These are phyloP conservation scores for Penicillium griseofulvum DNA, from an alignment of 2,329 filamentous ascomycete species.

Conservation along the genomic window DNA sequence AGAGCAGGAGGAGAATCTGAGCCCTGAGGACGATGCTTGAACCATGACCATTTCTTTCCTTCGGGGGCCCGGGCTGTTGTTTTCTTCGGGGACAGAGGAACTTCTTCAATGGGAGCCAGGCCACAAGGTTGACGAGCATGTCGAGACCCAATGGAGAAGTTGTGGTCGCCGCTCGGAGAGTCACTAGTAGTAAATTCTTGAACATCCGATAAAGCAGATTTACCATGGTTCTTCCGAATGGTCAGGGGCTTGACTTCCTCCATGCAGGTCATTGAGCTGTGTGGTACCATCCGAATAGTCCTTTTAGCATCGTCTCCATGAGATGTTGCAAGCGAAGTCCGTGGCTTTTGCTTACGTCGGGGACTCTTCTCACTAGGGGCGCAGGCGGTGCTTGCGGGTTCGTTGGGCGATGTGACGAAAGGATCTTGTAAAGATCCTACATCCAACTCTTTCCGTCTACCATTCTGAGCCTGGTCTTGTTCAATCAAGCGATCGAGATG, in stretches of 20 bases:
- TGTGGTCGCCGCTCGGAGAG: not conserved
- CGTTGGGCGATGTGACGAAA: slow-evolving; percentile 13
- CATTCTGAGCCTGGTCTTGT: slow-evolving; percentile 29
- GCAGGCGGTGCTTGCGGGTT: slow-evolving; percentile 14
- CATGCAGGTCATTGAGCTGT: slow-evolving; percentile 48
- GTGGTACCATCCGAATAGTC: slow-evolving; percentile 59
- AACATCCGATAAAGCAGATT: not conserved
- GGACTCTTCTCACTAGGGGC: slow-evolving; percentile 11
- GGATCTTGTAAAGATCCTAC: slow-evolving; percentile 17
- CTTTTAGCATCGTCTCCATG: slow-evolving; percentile 29
- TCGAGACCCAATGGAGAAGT: slow-evolving; percentile 25
- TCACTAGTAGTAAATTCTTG: not conserved
- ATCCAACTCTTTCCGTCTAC: not conserved
- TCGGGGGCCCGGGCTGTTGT: slow-evolving; percentile 22
- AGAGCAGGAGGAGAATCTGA: slow-evolving; percentile 22
- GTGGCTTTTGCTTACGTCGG: slow-evolving; percentile 11
- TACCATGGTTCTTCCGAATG: slow-evolving; percentile 49
- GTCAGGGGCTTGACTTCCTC: slow-evolving; percentile 52
- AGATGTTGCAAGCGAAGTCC: not conserved
- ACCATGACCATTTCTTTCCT: slow-evolving; percentile 49
- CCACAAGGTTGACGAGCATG: slow-evolving; percentile 24
- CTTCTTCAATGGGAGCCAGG: slow-evolving; percentile 47
- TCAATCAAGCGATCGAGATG: slow-evolving; percentile 59
- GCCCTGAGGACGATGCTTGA: slow-evolving; percentile 36
- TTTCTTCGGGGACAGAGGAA: slow-evolving; percentile 34